Evolutionary conservation across 2,329 filamentous ascomycete genomes (phyloP).

Genomic region (Botryosphaeria agaves): DNA sequence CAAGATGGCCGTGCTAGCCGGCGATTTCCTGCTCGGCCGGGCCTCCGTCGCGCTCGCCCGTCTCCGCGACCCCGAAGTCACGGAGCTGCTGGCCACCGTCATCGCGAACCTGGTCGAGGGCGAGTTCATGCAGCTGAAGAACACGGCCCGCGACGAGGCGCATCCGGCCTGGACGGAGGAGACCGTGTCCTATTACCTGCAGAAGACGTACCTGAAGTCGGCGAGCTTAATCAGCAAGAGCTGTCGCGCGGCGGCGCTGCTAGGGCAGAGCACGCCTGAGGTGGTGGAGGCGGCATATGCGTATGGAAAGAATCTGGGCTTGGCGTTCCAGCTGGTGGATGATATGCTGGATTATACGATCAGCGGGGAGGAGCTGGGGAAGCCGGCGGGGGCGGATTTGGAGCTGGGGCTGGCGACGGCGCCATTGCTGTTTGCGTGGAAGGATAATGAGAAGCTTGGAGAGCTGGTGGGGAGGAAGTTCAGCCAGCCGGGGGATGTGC

Average conservation of each 20-base stretch:
- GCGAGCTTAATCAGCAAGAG: slow-evolving; percentile 93
- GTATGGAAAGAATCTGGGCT: slow-evolving; percentile 83
- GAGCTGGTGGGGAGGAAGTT: slow-evolving; percentile 87
- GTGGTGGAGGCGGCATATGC: slow-evolving; percentile 83
- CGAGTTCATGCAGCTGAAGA: slow-evolving; percentile 99
- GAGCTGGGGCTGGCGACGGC: slow-evolving; percentile 89
- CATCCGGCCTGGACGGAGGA: slow-evolving; percentile 78
- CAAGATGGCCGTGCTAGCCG: slow-evolving; percentile 96
- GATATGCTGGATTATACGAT: slow-evolving; percentile 96
- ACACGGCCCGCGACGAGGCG: slow-evolving; percentile 75
- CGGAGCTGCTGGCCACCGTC: slow-evolving; percentile 84
- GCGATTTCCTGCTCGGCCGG: slow-evolving; percentile 87
- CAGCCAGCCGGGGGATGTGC: slow-evolving; percentile 62
- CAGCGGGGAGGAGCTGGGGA: slow-evolving; percentile 69
- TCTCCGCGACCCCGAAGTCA: slow-evolving; percentile 81
- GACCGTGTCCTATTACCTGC: slow-evolving; percentile 79
- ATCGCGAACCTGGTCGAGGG: slow-evolving; percentile 96
- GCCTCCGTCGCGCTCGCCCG: slow-evolving; percentile 88
- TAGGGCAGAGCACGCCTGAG: slow-evolving; percentile 58
- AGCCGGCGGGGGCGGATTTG: slow-evolving; percentile 85
- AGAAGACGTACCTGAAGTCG: slow-evolving; percentile 97
- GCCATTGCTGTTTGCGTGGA: slow-evolving; percentile 90
- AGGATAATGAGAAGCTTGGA: slow-evolving; percentile 68
- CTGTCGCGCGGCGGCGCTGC: slow-evolving; percentile 72
- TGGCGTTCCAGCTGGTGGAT: slow-evolving; percentile 95